Conservation (phyloP, 2,329 filamentous ascomycete species). For the Cytospora paraplurivora region DNA sequence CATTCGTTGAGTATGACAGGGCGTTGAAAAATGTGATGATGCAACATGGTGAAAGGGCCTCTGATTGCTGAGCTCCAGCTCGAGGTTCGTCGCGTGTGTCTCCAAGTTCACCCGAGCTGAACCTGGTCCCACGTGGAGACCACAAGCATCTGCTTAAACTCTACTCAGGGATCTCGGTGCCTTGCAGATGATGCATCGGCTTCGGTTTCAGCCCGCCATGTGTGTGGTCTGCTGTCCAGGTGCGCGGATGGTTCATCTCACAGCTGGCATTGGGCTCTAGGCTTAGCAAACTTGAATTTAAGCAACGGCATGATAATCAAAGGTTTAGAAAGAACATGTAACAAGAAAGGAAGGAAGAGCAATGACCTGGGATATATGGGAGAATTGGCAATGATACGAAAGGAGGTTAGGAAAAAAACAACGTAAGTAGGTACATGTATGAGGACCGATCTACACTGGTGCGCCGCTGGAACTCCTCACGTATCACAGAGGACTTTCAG, state of each 20-base stretch:
- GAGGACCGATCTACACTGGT: background rate
- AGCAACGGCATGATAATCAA: background rate
- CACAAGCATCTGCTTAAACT: conserved; percentile 23
- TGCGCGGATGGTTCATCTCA: conserved; percentile 11
- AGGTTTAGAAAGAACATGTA: too few relatives aligned
- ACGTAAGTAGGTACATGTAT: background rate
- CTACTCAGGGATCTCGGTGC: background rate
- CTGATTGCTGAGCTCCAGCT: background rate
- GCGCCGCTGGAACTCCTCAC: background rate
- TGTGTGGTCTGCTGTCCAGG: conserved; percentile 8
- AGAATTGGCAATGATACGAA: background rate
- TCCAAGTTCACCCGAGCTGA: background rate
- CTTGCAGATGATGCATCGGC: background rate
- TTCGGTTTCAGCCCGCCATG: background rate
- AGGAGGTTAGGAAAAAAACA: background rate
- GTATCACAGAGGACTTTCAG: conserved; percentile 2
- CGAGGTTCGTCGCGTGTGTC: background rate
- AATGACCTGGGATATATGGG: background rate
- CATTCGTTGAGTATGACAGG: background rate
- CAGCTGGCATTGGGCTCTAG: background rate
- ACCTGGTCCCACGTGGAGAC: conserved; percentile 17
- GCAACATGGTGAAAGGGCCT: background rate
- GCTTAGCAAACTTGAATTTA: background rate
- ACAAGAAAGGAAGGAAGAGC: background rate
- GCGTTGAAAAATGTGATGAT: background rate